phyloP scores from a whole-genome alignment of 2,329 filamentous ascomycete genomes.

The Remersonia thermophila region DNA sequence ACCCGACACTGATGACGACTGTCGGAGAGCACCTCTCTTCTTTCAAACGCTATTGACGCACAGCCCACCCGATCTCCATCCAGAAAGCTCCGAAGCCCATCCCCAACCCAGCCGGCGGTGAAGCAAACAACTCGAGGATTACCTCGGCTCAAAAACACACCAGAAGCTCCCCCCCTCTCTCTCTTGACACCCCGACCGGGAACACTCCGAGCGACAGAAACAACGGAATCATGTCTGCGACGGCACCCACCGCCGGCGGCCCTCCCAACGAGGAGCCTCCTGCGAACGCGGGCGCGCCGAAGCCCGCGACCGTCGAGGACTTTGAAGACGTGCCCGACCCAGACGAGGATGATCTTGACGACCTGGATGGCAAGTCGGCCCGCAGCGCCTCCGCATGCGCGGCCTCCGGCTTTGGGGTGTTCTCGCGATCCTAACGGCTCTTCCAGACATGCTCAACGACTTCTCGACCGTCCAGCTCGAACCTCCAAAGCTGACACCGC shows the following conservation, averaged over 20 bases:
- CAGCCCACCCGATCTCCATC: too few species aligned
- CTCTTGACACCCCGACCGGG: too few species aligned
- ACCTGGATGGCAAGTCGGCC: constrained; percentile 61
- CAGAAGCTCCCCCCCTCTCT: too few species aligned
- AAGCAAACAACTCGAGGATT: too few species aligned
- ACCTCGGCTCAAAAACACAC: too few species aligned
- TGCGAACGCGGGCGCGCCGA: constrained; percentile 1
- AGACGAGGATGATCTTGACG: constrained; percentile 84
- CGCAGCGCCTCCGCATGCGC: not conserved
- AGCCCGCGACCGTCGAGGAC: constrained; percentile 16
- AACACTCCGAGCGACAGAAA: too few species aligned
- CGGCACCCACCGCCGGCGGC: constrained; percentile 12
- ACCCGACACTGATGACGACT: too few species aligned
- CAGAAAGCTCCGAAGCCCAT: too few species aligned
- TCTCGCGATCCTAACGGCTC: constrained; percentile 8
- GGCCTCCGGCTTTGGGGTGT: not conserved
- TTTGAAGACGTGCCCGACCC: constrained; percentile 56
- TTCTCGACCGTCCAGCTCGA: constrained; percentile 58
- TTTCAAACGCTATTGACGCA: too few species aligned
- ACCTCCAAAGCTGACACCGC: constrained; percentile 26
- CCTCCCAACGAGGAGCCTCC: constrained; percentile 10
- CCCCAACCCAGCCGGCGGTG: too few species aligned
- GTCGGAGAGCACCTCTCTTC: too few species aligned
- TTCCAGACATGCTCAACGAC: constrained; percentile 76
- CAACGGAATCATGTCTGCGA: too few species aligned